These are phyloP conservation scores for Hymenoscyphus linearis DNA, from an alignment of 2,329 filamentous ascomycete genomes.

Conservation along the genomic window DNA sequence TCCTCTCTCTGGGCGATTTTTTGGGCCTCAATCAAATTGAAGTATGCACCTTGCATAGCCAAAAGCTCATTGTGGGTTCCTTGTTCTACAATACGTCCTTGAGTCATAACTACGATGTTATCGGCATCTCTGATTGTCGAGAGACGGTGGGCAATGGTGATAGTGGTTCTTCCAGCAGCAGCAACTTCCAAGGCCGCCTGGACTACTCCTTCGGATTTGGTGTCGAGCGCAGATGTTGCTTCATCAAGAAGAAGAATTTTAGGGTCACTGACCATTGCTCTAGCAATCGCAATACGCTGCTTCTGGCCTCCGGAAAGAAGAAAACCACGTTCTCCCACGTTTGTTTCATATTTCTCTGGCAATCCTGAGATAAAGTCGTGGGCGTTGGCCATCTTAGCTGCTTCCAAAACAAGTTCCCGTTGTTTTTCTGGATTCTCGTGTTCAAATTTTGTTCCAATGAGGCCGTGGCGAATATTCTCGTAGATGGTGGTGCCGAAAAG, in stretches of 20 bases:
- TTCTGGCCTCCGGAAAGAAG: conserved; percentile 92
- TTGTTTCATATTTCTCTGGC: conserved; percentile 85
- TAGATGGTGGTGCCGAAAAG: conserved; percentile 87
- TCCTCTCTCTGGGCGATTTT: conserved; percentile 63
- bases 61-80: conserved; percentile 81
- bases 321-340: conserved; percentile 93
- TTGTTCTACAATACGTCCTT: conserved; percentile 85
- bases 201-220: conserved; percentile 89
- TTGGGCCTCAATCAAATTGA: conserved; percentile 81
- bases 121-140: conserved; percentile 92
- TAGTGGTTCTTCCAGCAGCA: conserved; percentile 81
- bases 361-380: conserved; percentile 83
- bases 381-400: conserved; percentile 86
- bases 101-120: conserved; percentile 90
- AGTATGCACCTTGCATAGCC: conserved; percentile 67
- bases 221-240: conserved; percentile 89
- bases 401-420: conserved; percentile 66
- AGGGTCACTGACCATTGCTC: conserved; percentile 84
- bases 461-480: conserved; percentile 82
- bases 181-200: conserved; percentile 88
- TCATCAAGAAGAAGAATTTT: conserved; percentile 92
- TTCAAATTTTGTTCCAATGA: conserved; percentile 79
- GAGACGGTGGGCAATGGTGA: conserved; percentile 90
- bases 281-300: conserved; percentile 90
- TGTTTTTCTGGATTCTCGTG: conserved; percentile 61